Base-by-base conservation (phyloP, 345 rosid genomes). In the Eucalyptus melliodora region DNA sequence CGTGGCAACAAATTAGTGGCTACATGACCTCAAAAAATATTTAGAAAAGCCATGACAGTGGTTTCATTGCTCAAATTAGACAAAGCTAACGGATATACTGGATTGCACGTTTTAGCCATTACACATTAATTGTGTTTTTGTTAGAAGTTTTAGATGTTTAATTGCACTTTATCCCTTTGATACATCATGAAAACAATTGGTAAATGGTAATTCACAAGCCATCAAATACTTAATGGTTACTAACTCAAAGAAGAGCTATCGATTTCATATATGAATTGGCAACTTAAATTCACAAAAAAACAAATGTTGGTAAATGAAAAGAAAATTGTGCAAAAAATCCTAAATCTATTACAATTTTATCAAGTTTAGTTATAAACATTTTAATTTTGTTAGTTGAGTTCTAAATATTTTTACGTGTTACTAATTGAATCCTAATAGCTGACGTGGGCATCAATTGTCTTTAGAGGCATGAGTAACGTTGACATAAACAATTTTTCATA, bases 391-490 rank as follows among this genome's bases (percentile, higher is more conserved):
- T 2, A 1, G 2, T 50, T 50, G 16, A 50, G 51, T 50, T 50
- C 3, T 50, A 50, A 50, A 50, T 1, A 16, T 50, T 50, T 50
- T 50, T 50, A 16, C 4, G 0, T 50, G 3, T 50, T 50, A 50
- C 53, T 50, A 50, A 50, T 16, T 16, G 8, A 50, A 50, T 50
- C 53, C 53, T 2, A 16, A 50, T 50, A 1, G 53, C 1, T 16
- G 19, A 3, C 0, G 3, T 16, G 3, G 53, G 53, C 2, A 16
- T 50, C 53, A 50, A 16, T 50, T 50, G 3, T 50, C 53, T 1
- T 50, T 50, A 16, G 53, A 6, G 1, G 0, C 19, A 50, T 1
- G 1, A 50, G 8, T 50, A 50, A 50, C 0, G 19, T 50, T 16
- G 53, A 50, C 53, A 50, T 16, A 7, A 50, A 50, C 53, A 50